Conservation (phyloP, 2,329 filamentous ascomycete species). For the Colletotrichum neosansevieriae region DNA sequence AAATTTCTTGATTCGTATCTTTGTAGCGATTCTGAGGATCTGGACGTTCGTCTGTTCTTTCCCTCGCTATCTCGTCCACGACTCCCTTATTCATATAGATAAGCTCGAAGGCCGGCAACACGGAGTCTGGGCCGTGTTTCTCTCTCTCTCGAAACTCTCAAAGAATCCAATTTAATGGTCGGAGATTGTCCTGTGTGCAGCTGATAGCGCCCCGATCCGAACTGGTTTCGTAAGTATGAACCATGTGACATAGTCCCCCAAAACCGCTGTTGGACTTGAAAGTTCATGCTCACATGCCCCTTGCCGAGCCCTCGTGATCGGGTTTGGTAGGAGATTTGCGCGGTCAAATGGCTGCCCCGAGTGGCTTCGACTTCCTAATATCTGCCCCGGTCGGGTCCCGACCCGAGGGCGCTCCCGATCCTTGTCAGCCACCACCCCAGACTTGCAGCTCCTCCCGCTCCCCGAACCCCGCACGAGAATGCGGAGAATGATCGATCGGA, state of each 20-base stretch:
- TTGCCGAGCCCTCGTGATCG: not conserved
- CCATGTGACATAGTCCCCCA: not conserved
- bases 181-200: not conserved
- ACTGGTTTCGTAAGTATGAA: constrained; percentile 10
- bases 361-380: not conserved
- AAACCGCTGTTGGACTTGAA: not conserved
- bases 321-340: not conserved
- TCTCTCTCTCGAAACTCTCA: not conserved
- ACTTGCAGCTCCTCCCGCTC: not conserved
- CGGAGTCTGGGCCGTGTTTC: not conserved
- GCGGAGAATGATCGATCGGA: constrained; percentile 12
- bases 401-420: constrained; percentile 8
- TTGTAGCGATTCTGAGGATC: too few species aligned
- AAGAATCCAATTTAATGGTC: not conserved
- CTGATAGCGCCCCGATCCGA: not conserved
- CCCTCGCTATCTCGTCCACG: not conserved
- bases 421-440: constrained; percentile 8
- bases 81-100: constrained; percentile 5
- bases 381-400: not conserved
- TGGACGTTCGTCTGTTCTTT: too few species aligned
- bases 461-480: constrained; percentile 3
- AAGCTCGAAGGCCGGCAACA: not conserved
- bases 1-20: not conserved
- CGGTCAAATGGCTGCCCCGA: not conserved
- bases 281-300: not conserved